phyloP scores from a whole-genome alignment of 345 rosid species.

The Euclidium syriacum region DNA sequence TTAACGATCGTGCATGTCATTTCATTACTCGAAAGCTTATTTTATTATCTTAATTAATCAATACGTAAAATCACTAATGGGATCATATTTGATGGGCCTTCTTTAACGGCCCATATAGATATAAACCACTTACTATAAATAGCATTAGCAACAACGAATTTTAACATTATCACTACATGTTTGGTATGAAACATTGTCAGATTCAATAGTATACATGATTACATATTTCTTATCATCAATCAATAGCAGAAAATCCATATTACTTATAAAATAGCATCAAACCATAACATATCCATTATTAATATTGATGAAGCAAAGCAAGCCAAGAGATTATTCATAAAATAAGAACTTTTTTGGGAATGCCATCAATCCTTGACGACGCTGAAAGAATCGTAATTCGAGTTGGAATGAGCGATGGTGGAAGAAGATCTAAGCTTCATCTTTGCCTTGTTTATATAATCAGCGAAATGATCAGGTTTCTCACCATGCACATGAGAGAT shows the following conservation, averaged over 20 bases:
- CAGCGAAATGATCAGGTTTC: conserved; percentile 22
- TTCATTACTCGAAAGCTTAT: neutral
- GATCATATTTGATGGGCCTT: neutral
- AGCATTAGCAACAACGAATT: too few relatives aligned
- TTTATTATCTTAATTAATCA: neutral
- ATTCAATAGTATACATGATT: too few relatives aligned
- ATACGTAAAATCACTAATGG: neutral
- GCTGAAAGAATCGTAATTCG: conserved; percentile 16
- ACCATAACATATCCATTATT: neutral
- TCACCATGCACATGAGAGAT: conserved; percentile 18
- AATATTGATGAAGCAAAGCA: neutral
- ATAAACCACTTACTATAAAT: too few relatives aligned
- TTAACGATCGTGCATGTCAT: conserved; percentile 28
- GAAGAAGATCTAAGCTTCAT: conserved; percentile 28
- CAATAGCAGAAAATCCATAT: neutral
- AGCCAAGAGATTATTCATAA: neutral
- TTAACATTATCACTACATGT: too few relatives aligned
- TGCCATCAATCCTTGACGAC: conserved; percentile 3
- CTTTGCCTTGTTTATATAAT: conserved; percentile 26
- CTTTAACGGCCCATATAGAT: too few relatives aligned
- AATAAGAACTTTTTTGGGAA: neutral
- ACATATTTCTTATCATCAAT: too few relatives aligned
- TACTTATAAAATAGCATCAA: neutral
- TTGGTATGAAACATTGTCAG: too few relatives aligned
- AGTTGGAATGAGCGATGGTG: conserved; percentile 9